A percentile compares a stretch with the other conserved stretches of the same genome.
These are phyloP conservation scores for Brasenia schreberi DNA, from an alignment of 164 flowering plant species.

Conservation along the genomic window DNA sequence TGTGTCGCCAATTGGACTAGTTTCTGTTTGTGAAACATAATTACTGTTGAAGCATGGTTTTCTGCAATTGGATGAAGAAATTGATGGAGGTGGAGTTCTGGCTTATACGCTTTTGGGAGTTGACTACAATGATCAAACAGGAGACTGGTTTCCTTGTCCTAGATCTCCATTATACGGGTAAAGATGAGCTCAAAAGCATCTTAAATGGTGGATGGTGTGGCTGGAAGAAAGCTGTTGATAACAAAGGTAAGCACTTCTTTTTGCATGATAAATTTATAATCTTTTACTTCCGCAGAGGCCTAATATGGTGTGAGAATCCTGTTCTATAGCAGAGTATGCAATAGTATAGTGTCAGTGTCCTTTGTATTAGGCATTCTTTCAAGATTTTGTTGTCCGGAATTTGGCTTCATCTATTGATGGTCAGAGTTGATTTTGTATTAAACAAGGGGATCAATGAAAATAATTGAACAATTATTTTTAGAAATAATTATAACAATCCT, in stretches of 20 bases:
- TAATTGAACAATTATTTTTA: no score
- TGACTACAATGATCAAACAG: conserved; percentile 74
- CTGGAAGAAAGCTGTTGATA: conserved; percentile 91
- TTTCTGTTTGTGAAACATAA: no score
- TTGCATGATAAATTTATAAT: conserved; percentile 82
- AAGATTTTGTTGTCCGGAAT: neutral
- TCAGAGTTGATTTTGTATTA: no score
- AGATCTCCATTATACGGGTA: conserved; percentile 90
- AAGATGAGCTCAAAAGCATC: conserved; percentile 72
- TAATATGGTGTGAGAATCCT: conserved; percentile 49
- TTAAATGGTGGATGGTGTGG: conserved; percentile 94
- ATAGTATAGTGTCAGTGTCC: neutral
- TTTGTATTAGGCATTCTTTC: neutral
- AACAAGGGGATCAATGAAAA: no score
- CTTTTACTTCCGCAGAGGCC: conserved; percentile 88
- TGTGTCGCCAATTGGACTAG: no score
- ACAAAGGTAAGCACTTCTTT: conserved; percentile 81
- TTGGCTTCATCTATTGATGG: neutral
- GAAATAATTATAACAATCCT: no score
- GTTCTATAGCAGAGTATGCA: neutral
- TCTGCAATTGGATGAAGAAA: no score
- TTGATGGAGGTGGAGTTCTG: conserved; percentile 98
- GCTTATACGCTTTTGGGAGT: conserved; percentile 91
- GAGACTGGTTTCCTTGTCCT: conserved; percentile 94
- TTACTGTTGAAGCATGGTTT: neutral